Evolutionary conservation across 129 eudicot species (phyloP).

Genomic region (Flaveria sonorensis): DNA sequence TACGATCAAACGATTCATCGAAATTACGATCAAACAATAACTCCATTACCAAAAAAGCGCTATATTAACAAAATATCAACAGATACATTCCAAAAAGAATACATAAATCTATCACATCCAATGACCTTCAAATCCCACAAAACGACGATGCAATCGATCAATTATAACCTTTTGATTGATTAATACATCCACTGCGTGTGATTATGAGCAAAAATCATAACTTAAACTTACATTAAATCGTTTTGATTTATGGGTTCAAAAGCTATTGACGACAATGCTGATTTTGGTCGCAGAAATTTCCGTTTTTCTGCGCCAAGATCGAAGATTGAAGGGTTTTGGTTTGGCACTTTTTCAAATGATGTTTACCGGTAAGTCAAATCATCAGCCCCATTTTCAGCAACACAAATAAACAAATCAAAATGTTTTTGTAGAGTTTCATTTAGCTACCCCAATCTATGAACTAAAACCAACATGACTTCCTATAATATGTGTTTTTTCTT

Average conservation of each 20-base stretch:
- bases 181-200: constrained; percentile 1
- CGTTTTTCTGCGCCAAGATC: constrained; percentile 29
- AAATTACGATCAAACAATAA: neutral
- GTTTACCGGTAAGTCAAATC: constrained; percentile 28
- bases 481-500: too few relatives aligned
- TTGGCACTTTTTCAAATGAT: constrained; percentile 7
- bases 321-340: constrained; percentile 27
- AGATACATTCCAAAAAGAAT: neutral
- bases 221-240: constrained; percentile 18
- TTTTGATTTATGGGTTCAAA: neutral
- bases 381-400: neutral
- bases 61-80: neutral
- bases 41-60: neutral
- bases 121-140: constrained; percentile 22
- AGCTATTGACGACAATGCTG: constrained; percentile 4
- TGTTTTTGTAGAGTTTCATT: neutral
- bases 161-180: neutral
- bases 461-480: neutral
- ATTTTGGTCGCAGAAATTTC: constrained; percentile 28
- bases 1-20: neutral
- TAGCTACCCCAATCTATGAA: neutral
- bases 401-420: constrained; percentile 1
- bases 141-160: constrained; percentile 2
- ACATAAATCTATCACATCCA: neutral
- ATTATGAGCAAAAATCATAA: constrained; percentile 5